phyloP scores from a whole-genome alignment of 306 rosid genomes.

The Cotoneaster glaucophyllus region DNA sequence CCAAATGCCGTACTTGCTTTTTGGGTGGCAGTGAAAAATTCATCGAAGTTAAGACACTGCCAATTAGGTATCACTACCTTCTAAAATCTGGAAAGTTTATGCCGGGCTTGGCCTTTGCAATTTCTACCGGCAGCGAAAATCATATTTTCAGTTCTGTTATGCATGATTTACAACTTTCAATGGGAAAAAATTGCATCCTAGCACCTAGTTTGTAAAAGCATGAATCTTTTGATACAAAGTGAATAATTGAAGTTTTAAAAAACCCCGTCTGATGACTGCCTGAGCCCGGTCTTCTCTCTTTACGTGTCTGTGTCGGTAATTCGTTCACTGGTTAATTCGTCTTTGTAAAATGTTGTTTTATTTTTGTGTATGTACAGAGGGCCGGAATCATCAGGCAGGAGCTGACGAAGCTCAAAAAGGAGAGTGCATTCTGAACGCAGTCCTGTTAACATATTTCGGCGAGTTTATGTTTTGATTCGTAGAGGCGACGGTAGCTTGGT shows the following conservation, averaged over 20 bases:
- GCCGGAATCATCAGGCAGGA: slow-evolving; percentile 34
- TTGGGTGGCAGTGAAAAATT: not conserved
- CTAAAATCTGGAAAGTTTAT: not conserved
- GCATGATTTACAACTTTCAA: not conserved
- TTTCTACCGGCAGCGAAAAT: not conserved
- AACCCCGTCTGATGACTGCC: not conserved
- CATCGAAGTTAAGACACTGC: not conserved
- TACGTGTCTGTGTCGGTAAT: not conserved
- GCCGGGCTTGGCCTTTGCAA: not conserved
- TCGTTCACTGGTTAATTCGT: not conserved
- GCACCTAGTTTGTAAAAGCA: not conserved
- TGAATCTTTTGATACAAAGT: not conserved
- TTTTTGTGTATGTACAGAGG: slow-evolving; percentile 18
- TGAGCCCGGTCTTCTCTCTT: not conserved
- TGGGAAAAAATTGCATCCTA: not conserved
- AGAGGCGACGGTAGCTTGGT: not conserved
- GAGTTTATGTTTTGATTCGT: not conserved
- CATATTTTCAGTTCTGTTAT: not conserved
- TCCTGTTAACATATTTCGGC: not conserved
- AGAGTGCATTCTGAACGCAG: slow-evolving; percentile 4
- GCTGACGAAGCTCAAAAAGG: slow-evolving; percentile 36
- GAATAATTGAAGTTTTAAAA: not conserved
- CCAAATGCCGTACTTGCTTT: not conserved
- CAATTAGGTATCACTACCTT: not conserved
- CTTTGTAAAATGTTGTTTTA: not conserved